Percentiles rank a stretch among this genome's conserved stretches.
These are phyloP conservation scores for Verticillium klebahnii DNA, from an alignment of 2,329 filamentous ascomycete species.

Conservation along the genomic window DNA sequence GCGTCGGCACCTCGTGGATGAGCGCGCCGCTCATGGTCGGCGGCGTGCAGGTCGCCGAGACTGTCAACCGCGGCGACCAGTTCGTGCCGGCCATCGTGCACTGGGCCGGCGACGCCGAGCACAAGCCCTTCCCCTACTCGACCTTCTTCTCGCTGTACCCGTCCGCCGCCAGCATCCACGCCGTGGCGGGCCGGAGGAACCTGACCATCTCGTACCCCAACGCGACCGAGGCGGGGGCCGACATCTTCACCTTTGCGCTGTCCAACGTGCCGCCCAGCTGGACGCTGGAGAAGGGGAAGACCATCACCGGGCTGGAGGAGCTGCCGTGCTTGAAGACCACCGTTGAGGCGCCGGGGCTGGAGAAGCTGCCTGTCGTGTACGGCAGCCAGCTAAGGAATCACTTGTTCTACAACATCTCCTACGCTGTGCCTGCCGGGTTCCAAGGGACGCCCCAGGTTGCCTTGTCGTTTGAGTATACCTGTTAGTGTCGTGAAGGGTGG, in stretches of 20 bases:
- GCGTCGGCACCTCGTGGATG: conserved; percentile 34
- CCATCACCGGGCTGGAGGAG: conserved; percentile 24
- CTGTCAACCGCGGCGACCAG: conserved; percentile 29
- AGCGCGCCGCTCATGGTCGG: conserved; percentile 38
- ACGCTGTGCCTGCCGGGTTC: conserved; percentile 34
- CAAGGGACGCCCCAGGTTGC: conserved; percentile 30
- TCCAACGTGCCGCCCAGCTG: conserved; percentile 31
- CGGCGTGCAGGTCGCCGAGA: conserved; percentile 29
- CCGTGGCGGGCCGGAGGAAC: conserved; percentile 27
- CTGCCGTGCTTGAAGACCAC: conserved; percentile 34
- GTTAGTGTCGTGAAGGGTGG: background rate
- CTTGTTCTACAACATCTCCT: conserved; percentile 40
- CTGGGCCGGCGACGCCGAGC: conserved; percentile 35
- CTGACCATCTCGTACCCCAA: conserved; percentile 34
- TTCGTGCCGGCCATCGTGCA: conserved; percentile 41
- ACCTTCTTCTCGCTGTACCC: conserved; percentile 36
- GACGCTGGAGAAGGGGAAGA: conserved; percentile 24
- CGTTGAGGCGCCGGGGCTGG: conserved; percentile 30
- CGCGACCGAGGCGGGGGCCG: conserved; percentile 30
- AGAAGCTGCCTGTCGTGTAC: conserved; percentile 29
- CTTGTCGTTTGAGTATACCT: conserved; percentile 26
- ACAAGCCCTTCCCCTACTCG: conserved; percentile 32
- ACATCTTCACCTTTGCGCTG: conserved; percentile 33
- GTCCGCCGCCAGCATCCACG: conserved; percentile 34
- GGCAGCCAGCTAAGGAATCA: conserved; percentile 32